Evolutionary conservation across 805 yeast species (phyloP), one percentile per base, ranked within the genome.

Genomic region (Metschnikowia kunwiensis): DNA sequence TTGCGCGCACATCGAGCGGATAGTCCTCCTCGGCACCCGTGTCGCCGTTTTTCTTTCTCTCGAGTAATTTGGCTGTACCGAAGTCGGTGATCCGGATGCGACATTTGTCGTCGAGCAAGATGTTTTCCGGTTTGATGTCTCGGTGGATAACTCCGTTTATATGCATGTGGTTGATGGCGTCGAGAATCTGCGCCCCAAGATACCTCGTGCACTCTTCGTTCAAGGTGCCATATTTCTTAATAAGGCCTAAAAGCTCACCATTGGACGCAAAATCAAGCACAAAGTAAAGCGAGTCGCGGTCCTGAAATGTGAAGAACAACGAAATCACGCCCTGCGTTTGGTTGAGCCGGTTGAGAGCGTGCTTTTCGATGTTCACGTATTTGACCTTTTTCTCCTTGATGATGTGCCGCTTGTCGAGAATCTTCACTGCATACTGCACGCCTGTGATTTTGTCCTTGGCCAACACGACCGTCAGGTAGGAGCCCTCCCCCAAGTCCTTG

Each of bases 111-210:
- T 82, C 86, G 15, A 85, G 62, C 33, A 85, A 58, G 19, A 85
- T 83, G 56, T 85, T 85, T 53, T 85, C 95, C 0, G 95, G 95
- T 55, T 85, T 85, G 30, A 85, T 73, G 61, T 85, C 95, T 58
- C 95, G 67, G 53, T 85, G 95, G 28, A 85, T 72, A 17, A 85
- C 78, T 25, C 95, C 95, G 49, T 75, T 78, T 34, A 68, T 70
- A 53, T 85, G 94, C 77, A 85, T 77, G 54, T 70, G 82, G 46
- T 72, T 71, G 18, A 84, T 71, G 0, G 89, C 86, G 56, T 82
- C 91, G 20, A 85, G 62, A 5, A 85, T 67, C 55, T 85, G 95
- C 2, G 86, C 84, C 22, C 80, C 68, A 51, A 82, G 84, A 52
- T 84, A 80, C 38, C 74, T 64, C 5, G 80, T 74, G 36, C 82